phyloP scores from a whole-genome alignment of 345 rosid genomes.

The Aethionema arabicum region DNA sequence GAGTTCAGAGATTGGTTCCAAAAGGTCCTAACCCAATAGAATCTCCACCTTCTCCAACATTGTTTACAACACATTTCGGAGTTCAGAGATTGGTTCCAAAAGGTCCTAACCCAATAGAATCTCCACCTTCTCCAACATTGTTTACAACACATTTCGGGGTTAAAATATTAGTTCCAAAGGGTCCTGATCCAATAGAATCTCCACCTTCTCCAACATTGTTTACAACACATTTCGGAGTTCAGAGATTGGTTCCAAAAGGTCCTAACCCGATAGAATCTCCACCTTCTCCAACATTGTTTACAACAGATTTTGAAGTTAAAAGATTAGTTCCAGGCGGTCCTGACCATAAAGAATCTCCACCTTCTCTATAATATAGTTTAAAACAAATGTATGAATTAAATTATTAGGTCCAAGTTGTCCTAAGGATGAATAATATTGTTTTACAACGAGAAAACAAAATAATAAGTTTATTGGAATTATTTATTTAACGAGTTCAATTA shows the following conservation, averaged over 20 bases:
- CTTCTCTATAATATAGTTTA: too few species aligned
- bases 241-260: not conserved
- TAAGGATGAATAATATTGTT: too few species aligned
- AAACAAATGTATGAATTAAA: too few species aligned
- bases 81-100: not conserved
- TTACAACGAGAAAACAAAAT: too few species aligned
- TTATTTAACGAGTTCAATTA: too few species aligned
- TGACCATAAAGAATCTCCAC: too few species aligned
- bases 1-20: not conserved
- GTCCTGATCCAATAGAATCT: not conserved
- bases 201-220: not conserved
- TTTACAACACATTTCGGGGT: not conserved
- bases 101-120: not conserved
- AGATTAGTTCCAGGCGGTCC: too few species aligned
- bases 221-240: not conserved
- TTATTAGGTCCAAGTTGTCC: too few species aligned
- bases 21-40: not conserved
- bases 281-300: too few species aligned
- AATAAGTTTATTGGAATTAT: too few species aligned
- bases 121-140: not conserved
- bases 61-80: not conserved
- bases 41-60: not conserved
- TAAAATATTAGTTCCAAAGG: not conserved
- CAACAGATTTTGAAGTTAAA: too few species aligned
- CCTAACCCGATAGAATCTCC: not conserved